These are phyloP conservation scores for Histomonas meleagridis DNA, from an alignment of 208 protist species.

Conservation along the genomic window DNA sequence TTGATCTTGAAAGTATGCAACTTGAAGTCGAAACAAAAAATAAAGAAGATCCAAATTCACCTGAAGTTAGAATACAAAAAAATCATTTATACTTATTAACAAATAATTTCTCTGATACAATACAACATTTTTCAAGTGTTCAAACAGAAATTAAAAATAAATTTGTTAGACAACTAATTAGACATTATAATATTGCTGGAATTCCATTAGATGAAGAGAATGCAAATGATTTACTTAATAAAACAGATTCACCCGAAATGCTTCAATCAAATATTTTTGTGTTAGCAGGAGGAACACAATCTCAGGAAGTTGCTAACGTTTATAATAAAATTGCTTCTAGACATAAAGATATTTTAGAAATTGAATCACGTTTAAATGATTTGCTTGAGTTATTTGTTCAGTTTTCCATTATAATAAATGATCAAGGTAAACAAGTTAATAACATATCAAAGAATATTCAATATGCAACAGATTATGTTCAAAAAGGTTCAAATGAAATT, in stretches of 20 bases:
- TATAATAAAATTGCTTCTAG: conserved; percentile 10
- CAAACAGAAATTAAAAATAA: not conserved
- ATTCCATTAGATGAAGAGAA: not conserved
- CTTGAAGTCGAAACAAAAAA: not conserved
- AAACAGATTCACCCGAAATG: not conserved
- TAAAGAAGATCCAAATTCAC: not conserved
- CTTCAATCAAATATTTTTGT: not conserved
- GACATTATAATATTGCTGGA: not conserved
- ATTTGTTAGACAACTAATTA: not conserved
- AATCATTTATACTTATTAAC: not conserved
- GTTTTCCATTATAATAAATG: conserved; percentile 1
- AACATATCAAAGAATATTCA: conserved; percentile 6
- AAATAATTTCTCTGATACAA: not conserved
- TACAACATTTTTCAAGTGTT: not conserved
- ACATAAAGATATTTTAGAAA: conserved; percentile 23
- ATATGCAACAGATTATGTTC: not conserved
- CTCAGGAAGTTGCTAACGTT: not conserved
- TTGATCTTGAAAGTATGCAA: not conserved
- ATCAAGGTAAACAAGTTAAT: conserved; percentile 12
- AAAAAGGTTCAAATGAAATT: not conserved
- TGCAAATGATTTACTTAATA: not conserved
- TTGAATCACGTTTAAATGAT: not conserved
- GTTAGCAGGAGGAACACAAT: not conserved
- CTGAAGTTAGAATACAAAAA: not conserved
- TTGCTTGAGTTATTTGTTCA: not conserved